These are phyloP conservation scores for Bryum argenteum DNA, from an alignment of 225 moss, liverwort and hornwort genomes.

Conservation along the genomic window DNA sequence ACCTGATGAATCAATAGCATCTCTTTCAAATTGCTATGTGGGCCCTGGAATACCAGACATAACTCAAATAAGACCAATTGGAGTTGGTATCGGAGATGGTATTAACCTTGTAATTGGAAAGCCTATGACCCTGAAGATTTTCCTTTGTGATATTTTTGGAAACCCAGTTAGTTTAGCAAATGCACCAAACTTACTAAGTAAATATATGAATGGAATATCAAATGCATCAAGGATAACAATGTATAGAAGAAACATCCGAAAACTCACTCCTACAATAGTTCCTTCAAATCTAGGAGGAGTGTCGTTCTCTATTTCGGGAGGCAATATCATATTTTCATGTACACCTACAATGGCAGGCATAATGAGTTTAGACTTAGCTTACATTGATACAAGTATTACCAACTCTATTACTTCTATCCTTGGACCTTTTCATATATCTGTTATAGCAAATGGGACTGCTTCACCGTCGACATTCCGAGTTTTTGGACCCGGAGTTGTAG, in stretches of 20 bases:
- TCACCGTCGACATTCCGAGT: constrained; percentile 23
- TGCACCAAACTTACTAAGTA: constrained; percentile 23
- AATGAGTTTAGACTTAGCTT: constrained; percentile 42
- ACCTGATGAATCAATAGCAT: constrained; percentile 21
- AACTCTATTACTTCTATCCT: constrained; percentile 12
- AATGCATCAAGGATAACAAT: constrained; percentile 38
- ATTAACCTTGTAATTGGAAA: constrained; percentile 13
- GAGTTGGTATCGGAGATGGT: constrained; percentile 38
- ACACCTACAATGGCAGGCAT: constrained; percentile 27
- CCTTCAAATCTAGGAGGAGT: constrained; percentile 10
- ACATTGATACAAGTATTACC: constrained; percentile 22
- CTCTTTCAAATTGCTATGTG: constrained; percentile 39
- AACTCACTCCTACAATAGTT: constrained; percentile 15
- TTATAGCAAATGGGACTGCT: constrained; percentile 29
- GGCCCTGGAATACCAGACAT: constrained; percentile 35
- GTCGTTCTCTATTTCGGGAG: constrained; percentile 16
- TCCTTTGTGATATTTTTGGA: constrained; percentile 48
- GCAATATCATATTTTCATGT: constrained; percentile 35
- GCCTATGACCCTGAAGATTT: constrained; percentile 31
- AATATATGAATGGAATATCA: constrained; percentile 36
- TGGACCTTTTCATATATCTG: constrained; percentile 37
- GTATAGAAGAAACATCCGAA: constrained; percentile 14
- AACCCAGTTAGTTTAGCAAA: constrained; percentile 38
- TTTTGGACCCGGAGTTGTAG: constrained; percentile 36
- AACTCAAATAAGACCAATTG: constrained; percentile 39